These are phyloP conservation scores for Triticum urartu DNA, from an alignment of 176 grass and related monocot species.

Conservation along the genomic window DNA sequence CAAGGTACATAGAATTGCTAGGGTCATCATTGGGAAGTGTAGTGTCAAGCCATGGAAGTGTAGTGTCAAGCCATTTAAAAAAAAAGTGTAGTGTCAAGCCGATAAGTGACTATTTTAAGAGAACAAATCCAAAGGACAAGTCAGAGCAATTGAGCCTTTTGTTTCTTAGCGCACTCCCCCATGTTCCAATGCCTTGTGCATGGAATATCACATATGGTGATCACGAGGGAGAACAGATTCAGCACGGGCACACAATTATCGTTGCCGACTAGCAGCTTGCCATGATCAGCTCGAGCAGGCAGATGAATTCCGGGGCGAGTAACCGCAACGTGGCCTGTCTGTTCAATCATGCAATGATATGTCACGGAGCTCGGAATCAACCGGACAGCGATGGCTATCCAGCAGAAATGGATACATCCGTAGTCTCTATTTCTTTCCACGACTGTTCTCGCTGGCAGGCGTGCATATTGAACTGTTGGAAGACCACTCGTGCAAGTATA, in stretches of 20 bases:
- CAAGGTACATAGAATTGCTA: neutral
- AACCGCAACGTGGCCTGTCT: slow-evolving; percentile 21
- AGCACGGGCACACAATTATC: neutral
- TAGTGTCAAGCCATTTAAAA: neutral
- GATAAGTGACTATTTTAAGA: neutral
- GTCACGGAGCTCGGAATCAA: neutral
- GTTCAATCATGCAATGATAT: slow-evolving; percentile 2
- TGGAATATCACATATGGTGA: neutral
- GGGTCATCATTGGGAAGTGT: neutral
- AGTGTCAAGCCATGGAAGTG: neutral
- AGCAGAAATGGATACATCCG: neutral
- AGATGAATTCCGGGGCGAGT: neutral
- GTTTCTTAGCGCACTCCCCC: neutral
- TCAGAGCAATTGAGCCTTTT: neutral
- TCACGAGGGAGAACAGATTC: neutral
- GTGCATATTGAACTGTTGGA: neutral
- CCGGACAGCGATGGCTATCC: slow-evolving; percentile 20
- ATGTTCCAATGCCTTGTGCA: neutral
- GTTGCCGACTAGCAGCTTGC: neutral
- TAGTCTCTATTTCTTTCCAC: neutral
- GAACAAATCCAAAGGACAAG: neutral
- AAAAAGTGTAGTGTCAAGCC: neutral
- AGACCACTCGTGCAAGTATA: neutral
- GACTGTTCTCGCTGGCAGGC: neutral
- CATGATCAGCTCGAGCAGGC: neutral